Conservation (phyloP, 2,329 filamentous ascomycete genomes). For the Biscogniauxia sp. region DNA sequence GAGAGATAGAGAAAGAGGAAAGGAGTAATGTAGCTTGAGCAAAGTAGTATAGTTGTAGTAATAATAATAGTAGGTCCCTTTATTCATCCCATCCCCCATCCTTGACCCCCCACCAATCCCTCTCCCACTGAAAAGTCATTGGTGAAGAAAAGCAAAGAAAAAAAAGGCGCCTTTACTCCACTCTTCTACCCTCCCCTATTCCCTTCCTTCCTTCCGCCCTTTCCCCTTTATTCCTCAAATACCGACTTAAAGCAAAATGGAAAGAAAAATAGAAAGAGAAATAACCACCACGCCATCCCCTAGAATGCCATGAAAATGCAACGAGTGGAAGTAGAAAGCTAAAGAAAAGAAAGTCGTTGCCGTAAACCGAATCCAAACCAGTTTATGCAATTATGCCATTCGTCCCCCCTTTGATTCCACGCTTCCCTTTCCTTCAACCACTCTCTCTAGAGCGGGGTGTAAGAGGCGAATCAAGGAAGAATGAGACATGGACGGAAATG, state of each 20-base stretch:
- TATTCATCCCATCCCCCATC: conserved; percentile 1
- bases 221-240: background rate
- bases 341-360: background rate
- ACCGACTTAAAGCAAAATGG: no score
- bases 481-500: no score
- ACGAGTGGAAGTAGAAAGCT: background rate
- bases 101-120: no score
- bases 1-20: conserved; percentile 1
- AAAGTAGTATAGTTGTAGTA: background rate
- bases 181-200: no score
- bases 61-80: no score
- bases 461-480: no score
- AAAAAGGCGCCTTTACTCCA: no score
- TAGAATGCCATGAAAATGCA: background rate
- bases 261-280: no score
- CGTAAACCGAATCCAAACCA: background rate
- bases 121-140: no score
- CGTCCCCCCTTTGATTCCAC: no score
- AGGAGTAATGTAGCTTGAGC: background rate
- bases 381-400: background rate
- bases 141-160: no score
- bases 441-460: background rate
- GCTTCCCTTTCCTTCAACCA: background rate
- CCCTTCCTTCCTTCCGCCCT: background rate
- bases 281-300: no score